Conservation (phyloP, 805 yeast genomes). For the Starmera pachycereana region DNA sequence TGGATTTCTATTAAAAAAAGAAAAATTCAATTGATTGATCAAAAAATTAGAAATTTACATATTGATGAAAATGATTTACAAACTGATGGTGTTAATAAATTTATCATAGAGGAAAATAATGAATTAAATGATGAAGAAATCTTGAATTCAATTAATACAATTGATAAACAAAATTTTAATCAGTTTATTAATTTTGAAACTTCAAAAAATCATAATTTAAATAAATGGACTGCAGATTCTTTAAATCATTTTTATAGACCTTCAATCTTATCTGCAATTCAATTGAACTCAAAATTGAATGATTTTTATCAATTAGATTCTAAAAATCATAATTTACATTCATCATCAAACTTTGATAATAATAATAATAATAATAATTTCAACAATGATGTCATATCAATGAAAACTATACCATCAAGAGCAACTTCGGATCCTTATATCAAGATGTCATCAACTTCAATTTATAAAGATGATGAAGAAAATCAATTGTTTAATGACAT, state of each 20-base stretch:
- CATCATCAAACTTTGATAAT: slow-evolving; percentile 7
- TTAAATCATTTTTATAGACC: slow-evolving; percentile 10
- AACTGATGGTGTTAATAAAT: slow-evolving; percentile 1
- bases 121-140: slow-evolving; percentile 16
- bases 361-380: not conserved
- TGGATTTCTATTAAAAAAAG: slow-evolving; percentile 10
- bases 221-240: slow-evolving; percentile 12
- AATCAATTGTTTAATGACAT: not conserved
- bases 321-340: slow-evolving; percentile 1
- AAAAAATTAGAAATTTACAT: slow-evolving; percentile 15
- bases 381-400: not conserved
- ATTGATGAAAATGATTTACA: slow-evolving; percentile 3
- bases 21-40: slow-evolving; percentile 10
- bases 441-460: slow-evolving; percentile 13
- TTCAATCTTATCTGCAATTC: slow-evolving; percentile 15
- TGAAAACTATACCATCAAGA: slow-evolving; percentile 1
- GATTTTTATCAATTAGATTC: slow-evolving; percentile 1
- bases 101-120: slow-evolving; percentile 8
- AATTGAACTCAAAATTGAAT: slow-evolving; percentile 10
- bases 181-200: slow-evolving; percentile 1
- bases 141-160: not conserved
- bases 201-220: slow-evolving; percentile 3
- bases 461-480: not conserved
- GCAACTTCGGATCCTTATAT: slow-evolving; percentile 3
- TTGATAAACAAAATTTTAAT: too few species aligned